Evolutionary conservation across 805 yeast species (phyloP), one percentile per base, ranked within the genome.

Genomic region (Lachancea fermentati): DNA sequence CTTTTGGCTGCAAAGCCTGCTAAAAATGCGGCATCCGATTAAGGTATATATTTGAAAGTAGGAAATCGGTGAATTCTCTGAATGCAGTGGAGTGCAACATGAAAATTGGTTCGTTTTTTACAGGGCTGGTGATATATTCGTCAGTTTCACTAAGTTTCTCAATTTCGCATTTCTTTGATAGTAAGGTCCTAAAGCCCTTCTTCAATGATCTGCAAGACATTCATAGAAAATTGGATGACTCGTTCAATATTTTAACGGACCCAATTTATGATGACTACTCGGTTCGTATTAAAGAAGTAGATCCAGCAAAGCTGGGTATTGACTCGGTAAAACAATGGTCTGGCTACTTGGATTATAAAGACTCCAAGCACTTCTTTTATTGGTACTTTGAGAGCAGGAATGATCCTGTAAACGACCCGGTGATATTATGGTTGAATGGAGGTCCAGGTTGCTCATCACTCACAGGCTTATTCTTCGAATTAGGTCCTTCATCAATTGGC

Each of bases 361-460:
- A 76, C 36, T 82, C 78, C 50, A 86, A 85, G 67, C 88, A 83
- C 61, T 78, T 86, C 59, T 87, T 87, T 63, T 88, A 78, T 69
- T 85, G 89, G 93, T 79, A 81, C 54, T 87, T 87, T 52, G 96
- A 86, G 63, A 80, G 89, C 29, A 76, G 95, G 65, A 78, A 79
- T 54, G 84, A 84, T 58, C 95, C 96, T 5, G 64, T 61, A 39
- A 82, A 66, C 37, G 95, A 87, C 62, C 95, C 96, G 1, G 72
- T 85, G 16, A 71, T 87, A 39, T 64, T 80, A 48, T 81, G 86
- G 95, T 69, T 86, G 54, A 86, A 86, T 57, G 95, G 95, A 46
- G 95, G 96, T 4, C 95, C 95, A 30, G 95, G 96, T 7, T 86
- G 95, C 59, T 83, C 94, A 0, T 82, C 93, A 1, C 63, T 84